Conservation (phyloP, 768 basidiomycete species). For the Lyophyllum shimeji region DNA sequence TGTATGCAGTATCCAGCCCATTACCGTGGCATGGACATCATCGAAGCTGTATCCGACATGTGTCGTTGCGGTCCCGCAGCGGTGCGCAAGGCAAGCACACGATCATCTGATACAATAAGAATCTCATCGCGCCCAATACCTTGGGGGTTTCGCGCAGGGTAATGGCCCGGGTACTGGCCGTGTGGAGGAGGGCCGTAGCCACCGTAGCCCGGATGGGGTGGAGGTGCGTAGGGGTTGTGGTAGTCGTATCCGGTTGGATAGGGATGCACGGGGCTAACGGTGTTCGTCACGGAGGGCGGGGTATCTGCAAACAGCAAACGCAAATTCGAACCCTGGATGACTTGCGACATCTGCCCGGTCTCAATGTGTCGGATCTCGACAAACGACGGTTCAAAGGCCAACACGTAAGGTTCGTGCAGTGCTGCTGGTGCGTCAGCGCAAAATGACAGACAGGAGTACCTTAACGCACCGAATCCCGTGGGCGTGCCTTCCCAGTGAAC, state of each 20-base stretch:
- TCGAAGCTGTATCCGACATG: constrained; percentile 44
- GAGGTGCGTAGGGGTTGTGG: constrained; percentile 30
- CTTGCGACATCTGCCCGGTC: constrained; percentile 87
- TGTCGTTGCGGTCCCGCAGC: constrained; percentile 36
- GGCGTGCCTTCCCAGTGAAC: constrained; percentile 96
- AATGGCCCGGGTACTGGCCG: constrained; percentile 37
- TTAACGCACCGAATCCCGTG: constrained; percentile 85
- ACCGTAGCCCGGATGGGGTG: constrained; percentile 25
- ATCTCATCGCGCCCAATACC: constrained; percentile 76
- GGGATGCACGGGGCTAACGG: constrained; percentile 38
- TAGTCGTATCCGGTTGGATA: constrained; percentile 26
- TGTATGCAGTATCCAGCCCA: constrained; percentile 7
- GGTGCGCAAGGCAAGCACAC: constrained; percentile 69
- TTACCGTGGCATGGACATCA: constrained; percentile 42
- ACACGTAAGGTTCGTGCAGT: constrained; percentile 92
- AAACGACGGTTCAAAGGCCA: constrained; percentile 96
- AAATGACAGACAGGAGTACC: neutral
- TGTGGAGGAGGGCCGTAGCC: constrained; percentile 32
- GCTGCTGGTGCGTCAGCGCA: constrained; percentile 46
- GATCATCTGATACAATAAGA: constrained; percentile 87
- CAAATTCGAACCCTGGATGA: constrained; percentile 91
- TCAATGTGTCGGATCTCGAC: constrained; percentile 97
- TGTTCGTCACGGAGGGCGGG: constrained; percentile 79
- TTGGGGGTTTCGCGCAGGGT: constrained; percentile 42
- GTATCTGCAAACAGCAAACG: constrained; percentile 92